Conservation (phyloP, 1,139 yeast genomes). For the Candida sp. region DNA sequence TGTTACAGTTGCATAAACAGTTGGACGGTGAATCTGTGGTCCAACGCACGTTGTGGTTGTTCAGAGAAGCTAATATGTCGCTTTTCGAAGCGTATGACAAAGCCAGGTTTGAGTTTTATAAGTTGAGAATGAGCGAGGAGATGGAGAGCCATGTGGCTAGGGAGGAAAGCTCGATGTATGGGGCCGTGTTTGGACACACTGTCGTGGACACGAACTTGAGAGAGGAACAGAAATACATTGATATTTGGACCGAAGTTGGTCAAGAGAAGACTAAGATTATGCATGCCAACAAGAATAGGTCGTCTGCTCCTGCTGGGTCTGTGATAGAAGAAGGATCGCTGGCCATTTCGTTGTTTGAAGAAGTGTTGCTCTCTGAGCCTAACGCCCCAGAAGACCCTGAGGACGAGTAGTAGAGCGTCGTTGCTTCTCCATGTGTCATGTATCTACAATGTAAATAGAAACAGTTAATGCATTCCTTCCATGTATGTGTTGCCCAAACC, state of each 20-base stretch:
- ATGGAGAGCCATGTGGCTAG: slow-evolving; percentile 71
- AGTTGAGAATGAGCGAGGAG: slow-evolving; percentile 84
- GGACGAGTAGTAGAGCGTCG: not conserved
- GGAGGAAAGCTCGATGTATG: slow-evolving; percentile 89
- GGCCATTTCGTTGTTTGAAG: slow-evolving; percentile 30
- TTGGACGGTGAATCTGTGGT: slow-evolving; percentile 95
- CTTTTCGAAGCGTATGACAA: slow-evolving; percentile 75
- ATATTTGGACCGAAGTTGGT: slow-evolving; percentile 79
- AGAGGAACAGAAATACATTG: slow-evolving; percentile 72
- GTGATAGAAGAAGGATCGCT: slow-evolving; percentile 21
- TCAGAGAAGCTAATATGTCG: slow-evolving; percentile 31
- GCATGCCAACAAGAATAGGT: slow-evolving; percentile 45
- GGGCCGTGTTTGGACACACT: slow-evolving; percentile 65
- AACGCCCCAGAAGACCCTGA: not conserved
- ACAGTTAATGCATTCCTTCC: not conserved
- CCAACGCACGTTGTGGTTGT: slow-evolving; percentile 82
- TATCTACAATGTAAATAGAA: not conserved
- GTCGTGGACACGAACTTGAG: slow-evolving; percentile 69
- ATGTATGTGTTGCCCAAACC: not conserved
- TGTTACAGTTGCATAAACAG: slow-evolving; percentile 73
- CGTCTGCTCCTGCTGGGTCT: slow-evolving; percentile 27
- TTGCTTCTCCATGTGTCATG: not conserved
- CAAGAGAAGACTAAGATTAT: slow-evolving; percentile 54
- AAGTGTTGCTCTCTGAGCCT: slow-evolving; percentile 6
- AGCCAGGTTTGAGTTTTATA: slow-evolving; percentile 88